Conservation (phyloP, 108 stramenopile genomes). For the Chaetoceros muelleri region DNA sequence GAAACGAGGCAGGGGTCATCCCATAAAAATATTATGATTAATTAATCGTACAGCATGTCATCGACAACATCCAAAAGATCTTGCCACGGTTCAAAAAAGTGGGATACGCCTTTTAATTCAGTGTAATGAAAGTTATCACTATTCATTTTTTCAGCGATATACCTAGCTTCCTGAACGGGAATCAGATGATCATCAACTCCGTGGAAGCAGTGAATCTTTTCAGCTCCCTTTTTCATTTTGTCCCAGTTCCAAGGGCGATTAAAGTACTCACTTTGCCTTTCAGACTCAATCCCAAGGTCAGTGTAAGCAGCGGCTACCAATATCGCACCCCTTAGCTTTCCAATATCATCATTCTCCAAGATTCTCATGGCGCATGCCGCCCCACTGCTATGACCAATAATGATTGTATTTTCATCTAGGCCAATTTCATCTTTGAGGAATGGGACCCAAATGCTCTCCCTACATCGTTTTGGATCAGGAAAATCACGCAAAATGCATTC, state of each 20-base stretch:
- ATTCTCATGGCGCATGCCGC: slow-evolving; percentile 15
- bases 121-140: slow-evolving; percentile 12
- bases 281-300: slow-evolving; percentile 13
- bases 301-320: slow-evolving; percentile 15
- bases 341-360: slow-evolving; percentile 2
- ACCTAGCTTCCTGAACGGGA: slow-evolving; percentile 12
- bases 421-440: slow-evolving; percentile 12
- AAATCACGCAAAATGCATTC: slow-evolving; percentile 10
- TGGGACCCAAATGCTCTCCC: slow-evolving; percentile 14
- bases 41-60: not conserved
- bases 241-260: slow-evolving; percentile 16
- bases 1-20: no score
- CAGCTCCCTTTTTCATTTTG: slow-evolving; percentile 10
- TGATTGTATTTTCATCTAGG: slow-evolving; percentile 4
- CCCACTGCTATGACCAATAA: slow-evolving; percentile 11
- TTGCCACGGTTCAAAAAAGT: slow-evolving; percentile 16
- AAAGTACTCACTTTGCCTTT: slow-evolving; percentile 16
- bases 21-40: no score
- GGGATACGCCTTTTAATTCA: slow-evolving; percentile 7
- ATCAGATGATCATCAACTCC: slow-evolving; percentile 16
- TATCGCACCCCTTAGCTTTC: not conserved
- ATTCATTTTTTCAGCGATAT: slow-evolving; percentile 14
- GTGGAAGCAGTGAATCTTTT: slow-evolving; percentile 9
- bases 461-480: slow-evolving; percentile 10
- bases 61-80: slow-evolving; percentile 6